Evolutionary conservation across 139 green algal genomes (phyloP).

Genomic region (Medakamo hakoo): DNA sequence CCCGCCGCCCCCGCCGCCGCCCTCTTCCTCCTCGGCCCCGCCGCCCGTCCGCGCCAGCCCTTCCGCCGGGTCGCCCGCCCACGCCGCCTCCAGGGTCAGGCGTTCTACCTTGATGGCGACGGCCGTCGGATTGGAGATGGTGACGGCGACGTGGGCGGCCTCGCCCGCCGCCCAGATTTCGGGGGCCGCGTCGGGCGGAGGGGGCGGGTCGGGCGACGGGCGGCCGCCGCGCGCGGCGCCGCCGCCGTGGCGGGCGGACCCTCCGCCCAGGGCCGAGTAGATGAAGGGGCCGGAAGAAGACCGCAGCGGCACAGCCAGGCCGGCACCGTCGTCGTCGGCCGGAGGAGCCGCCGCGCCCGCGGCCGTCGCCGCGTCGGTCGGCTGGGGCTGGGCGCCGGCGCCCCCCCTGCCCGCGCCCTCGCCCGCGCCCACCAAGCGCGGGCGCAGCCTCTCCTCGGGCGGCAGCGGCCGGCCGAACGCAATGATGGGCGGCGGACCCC

Average conservation of each 20-base stretch:
- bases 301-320: background rate
- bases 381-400: no score
- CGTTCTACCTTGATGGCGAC: constrained; percentile 26
- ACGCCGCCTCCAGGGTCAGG: constrained; percentile 4
- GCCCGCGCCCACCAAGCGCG: no score
- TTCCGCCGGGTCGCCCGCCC: no score
- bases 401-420: no score
- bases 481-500: background rate
- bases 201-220: background rate
- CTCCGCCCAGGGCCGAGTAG: background rate
- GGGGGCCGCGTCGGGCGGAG: no score
- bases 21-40: constrained; percentile 12
- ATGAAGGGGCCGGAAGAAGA: background rate
- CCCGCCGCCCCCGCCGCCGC: constrained; percentile 6
- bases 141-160: constrained; percentile 39
- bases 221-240: constrained; percentile 1
- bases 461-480: constrained; percentile 1
- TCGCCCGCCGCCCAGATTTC: constrained; percentile 48
- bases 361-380: no score
- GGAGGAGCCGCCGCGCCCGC: background rate
- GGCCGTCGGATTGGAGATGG: constrained; percentile 43
- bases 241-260: background rate
- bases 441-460: no score
- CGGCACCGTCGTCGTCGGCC: constrained; percentile 6
- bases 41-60: no score